A percentile compares a stretch with the other conserved stretches of the same genome.
phyloP scores from a whole-genome alignment of 805 yeast species.

The Lipomyces orientalis region DNA sequence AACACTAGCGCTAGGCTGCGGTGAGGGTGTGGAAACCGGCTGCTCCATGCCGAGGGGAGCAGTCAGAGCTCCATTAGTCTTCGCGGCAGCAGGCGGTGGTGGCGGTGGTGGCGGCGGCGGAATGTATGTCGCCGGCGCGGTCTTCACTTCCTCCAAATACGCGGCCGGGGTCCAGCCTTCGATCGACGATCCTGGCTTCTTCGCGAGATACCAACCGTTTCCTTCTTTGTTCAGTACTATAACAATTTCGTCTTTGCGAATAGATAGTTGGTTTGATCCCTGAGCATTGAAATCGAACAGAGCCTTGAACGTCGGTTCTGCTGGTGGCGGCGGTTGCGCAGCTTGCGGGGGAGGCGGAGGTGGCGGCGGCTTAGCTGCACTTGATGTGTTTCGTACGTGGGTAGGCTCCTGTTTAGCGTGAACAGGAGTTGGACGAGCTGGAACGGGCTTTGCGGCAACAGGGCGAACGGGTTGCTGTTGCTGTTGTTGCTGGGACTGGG shows the following conservation, averaged over 20 bases:
- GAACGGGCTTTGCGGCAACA: constrained; percentile 22
- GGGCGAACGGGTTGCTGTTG: constrained; percentile 37
- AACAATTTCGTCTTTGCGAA: constrained; percentile 75
- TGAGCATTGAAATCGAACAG: constrained; percentile 88
- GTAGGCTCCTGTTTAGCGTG: constrained; percentile 15
- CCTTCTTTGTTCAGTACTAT: constrained; percentile 73
- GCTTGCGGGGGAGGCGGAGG: constrained; percentile 70
- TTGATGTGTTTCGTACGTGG: constrained; percentile 8
- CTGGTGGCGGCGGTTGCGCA: constrained; percentile 71
- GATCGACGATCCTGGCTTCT: constrained; percentile 48
- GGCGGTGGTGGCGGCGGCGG: constrained; percentile 43
- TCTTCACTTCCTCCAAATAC: constrained; percentile 60
- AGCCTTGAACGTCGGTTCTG: constrained; percentile 80
- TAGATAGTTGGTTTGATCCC: constrained; percentile 81
- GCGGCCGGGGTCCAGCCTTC: constrained; percentile 99
- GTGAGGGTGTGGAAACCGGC: constrained; percentile 12
- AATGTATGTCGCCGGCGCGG: constrained; percentile 37
- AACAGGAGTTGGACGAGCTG: constrained; percentile 28
- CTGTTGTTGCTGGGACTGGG: constrained; percentile 43
- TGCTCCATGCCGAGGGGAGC: constrained; percentile 13
- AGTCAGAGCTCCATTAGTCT: constrained; percentile 23
- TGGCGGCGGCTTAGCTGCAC: constrained; percentile 40
- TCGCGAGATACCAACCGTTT: constrained; percentile 95
- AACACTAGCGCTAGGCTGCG: constrained; percentile 10
- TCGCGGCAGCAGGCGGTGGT: constrained; percentile 23